phyloP scores from a whole-genome alignment of 345 rosid genomes.

The Lenwebbia sp. region DNA sequence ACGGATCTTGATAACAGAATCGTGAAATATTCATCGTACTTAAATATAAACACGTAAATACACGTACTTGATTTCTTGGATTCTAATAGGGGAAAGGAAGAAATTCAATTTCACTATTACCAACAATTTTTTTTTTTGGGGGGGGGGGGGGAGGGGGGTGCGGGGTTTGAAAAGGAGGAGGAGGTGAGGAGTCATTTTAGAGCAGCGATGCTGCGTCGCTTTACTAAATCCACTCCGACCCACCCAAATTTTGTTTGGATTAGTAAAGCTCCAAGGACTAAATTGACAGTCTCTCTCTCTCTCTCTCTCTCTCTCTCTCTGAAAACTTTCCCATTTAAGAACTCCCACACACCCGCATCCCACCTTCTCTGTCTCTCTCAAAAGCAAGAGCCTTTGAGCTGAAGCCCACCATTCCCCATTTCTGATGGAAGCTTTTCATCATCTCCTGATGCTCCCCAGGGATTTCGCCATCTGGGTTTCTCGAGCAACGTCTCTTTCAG shows the following conservation, averaged over 20 bases:
- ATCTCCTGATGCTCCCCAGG: neutral
- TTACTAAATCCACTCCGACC: constrained; percentile 19
- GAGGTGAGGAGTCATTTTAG: neutral
- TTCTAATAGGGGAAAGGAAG: neutral
- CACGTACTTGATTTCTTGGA: neutral
- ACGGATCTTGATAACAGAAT: accelerated
- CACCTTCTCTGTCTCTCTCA: neutral
- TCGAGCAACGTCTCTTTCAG: neutral
- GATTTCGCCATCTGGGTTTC: neutral
- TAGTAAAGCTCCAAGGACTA: neutral
- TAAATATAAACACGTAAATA: neutral
- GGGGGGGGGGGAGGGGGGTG: neutral
- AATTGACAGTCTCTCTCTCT: no score
- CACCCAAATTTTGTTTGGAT: neutral
- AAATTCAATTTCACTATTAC: neutral
- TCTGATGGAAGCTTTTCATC: neutral
- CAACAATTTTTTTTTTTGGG: no score
- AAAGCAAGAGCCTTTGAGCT: neutral
- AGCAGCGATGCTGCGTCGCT: constrained; percentile 7
- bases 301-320: neutral
- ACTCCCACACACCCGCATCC: neutral
- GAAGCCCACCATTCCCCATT: neutral
- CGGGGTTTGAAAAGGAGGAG: neutral
- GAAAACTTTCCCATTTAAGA: neutral
- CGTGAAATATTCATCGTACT: accelerated